phyloP scores from a whole-genome alignment of 768 basidiomycete genomes.

The Leccinum barrowsii region DNA sequence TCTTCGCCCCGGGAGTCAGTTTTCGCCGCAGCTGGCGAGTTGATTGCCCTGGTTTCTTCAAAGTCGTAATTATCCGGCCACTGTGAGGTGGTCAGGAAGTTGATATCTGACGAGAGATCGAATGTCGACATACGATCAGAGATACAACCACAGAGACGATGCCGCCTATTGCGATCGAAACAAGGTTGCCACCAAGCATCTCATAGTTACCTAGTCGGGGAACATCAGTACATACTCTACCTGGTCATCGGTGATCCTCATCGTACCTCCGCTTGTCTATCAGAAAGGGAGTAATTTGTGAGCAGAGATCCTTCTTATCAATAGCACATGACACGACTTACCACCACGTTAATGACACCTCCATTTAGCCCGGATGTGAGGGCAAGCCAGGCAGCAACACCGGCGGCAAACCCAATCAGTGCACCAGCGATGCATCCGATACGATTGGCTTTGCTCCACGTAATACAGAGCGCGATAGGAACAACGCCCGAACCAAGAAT shows the following conservation, averaged over 20 bases:
- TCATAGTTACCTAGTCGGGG: constrained; percentile 41
- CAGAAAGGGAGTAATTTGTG: background rate
- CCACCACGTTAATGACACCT: constrained; percentile 66
- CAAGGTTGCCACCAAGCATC: constrained; percentile 91
- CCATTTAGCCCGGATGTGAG: constrained; percentile 69
- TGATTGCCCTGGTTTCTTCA: constrained; percentile 73
- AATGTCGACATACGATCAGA: constrained; percentile 46
- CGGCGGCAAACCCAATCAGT: constrained; percentile 62
- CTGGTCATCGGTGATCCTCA: constrained; percentile 15
- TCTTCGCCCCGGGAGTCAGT: constrained; percentile 16
- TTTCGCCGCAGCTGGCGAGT: constrained; percentile 34
- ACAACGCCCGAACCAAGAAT: constrained; percentile 82
- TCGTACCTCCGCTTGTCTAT: constrained; percentile 51
- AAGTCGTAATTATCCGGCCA: constrained; percentile 86
- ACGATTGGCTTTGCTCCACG: constrained; percentile 84
- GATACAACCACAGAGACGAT: constrained; percentile 69
- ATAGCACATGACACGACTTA: constrained; percentile 28
- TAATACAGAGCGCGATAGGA: constrained; percentile 81
- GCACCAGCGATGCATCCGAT: constrained; percentile 79
- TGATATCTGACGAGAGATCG: background rate
- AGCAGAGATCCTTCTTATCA: background rate
- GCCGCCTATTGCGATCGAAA: constrained; percentile 75
- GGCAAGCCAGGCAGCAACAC: constrained; percentile 82
- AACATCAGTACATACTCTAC: background rate
- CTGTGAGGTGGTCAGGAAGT: constrained; percentile 30